These are phyloP conservation scores for Durio zibethinus DNA, from an alignment of 345 rosid genomes.

Conservation along the genomic window DNA sequence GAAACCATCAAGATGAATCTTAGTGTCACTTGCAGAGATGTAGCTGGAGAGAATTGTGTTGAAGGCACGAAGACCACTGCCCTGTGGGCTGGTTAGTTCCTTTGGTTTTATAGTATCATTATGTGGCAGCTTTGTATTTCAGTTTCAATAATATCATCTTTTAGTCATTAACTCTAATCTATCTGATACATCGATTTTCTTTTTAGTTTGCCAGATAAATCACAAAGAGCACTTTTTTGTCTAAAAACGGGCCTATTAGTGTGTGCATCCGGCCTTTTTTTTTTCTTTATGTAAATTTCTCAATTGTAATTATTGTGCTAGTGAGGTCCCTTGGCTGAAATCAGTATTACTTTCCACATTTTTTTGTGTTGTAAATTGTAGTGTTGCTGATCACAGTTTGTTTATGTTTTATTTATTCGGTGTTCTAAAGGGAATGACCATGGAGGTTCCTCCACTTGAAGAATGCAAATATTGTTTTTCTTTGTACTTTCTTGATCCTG, in stretches of 20 bases:
- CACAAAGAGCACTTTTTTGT: neutral
- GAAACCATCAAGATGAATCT: constrained; percentile 80
- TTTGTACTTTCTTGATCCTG: constrained; percentile 83
- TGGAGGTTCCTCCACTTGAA: constrained; percentile 77
- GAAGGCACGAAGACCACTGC: constrained; percentile 89
- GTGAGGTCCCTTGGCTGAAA: too few relatives aligned
- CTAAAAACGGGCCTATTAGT: too few relatives aligned
- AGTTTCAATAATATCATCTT: neutral
- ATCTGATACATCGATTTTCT: neutral
- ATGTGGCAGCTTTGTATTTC: neutral
- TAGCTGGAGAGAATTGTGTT: constrained; percentile 87
- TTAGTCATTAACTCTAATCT: neutral
- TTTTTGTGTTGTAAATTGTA: neutral
- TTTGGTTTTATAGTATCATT: neutral
- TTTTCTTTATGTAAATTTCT: too few relatives aligned
- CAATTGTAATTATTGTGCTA: too few relatives aligned
- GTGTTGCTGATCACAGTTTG: too few relatives aligned
- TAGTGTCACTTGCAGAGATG: constrained; percentile 82
- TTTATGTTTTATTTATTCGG: constrained; percentile 37
- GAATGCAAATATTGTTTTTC: constrained; percentile 76
- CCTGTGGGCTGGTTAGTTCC: constrained; percentile 77
- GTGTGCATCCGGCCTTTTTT: too few relatives aligned
- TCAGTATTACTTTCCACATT: neutral
- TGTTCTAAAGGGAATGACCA: constrained; percentile 60
- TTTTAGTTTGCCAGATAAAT: neutral